Percentiles rank a stretch among this genome's conserved stretches.
phyloP scores from a whole-genome alignment of 371 early-diverging fungal genomes.

The Massospora cicadina region DNA sequence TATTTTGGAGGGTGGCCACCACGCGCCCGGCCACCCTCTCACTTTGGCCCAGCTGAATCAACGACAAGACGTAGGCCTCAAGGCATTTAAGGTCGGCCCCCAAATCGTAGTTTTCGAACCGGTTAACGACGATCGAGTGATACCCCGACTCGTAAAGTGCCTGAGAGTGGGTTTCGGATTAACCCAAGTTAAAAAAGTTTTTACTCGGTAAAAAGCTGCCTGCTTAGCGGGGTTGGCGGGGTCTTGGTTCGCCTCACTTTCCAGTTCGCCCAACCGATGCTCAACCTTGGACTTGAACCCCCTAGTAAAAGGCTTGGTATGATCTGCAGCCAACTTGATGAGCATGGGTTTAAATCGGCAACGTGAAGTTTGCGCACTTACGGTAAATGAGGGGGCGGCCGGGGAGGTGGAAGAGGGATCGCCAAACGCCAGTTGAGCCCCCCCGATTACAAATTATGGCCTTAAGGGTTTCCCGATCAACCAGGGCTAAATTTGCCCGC shows the following conservation, averaged over 20 bases:
- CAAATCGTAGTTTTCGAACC: constrained; percentile 46
- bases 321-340: neutral
- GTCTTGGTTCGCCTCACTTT: constrained; percentile 43
- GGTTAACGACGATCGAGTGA: constrained; percentile 37
- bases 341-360: neutral
- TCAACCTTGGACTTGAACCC: constrained; percentile 8
- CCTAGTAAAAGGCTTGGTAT: neutral
- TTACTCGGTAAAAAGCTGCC: constrained; percentile 49
- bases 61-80: constrained; percentile 47
- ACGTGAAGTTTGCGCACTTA: neutral
- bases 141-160: constrained; percentile 42
- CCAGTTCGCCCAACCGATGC: constrained; percentile 28
- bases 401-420: neutral
- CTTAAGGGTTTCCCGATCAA: neutral
- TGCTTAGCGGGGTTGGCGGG: constrained; percentile 42
- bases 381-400: neutral
- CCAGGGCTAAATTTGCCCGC: neutral
- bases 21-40: constrained; percentile 43
- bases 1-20: constrained; percentile 2
- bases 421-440: neutral
- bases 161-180: constrained; percentile 17
- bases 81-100: constrained; percentile 42
- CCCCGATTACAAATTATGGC: neutral
- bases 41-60: constrained; percentile 39
- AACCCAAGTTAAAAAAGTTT: neutral